Evolutionary conservation across 1,284 basidiomycete genomes (phyloP).

Genomic region (Thelephora terrestris): DNA sequence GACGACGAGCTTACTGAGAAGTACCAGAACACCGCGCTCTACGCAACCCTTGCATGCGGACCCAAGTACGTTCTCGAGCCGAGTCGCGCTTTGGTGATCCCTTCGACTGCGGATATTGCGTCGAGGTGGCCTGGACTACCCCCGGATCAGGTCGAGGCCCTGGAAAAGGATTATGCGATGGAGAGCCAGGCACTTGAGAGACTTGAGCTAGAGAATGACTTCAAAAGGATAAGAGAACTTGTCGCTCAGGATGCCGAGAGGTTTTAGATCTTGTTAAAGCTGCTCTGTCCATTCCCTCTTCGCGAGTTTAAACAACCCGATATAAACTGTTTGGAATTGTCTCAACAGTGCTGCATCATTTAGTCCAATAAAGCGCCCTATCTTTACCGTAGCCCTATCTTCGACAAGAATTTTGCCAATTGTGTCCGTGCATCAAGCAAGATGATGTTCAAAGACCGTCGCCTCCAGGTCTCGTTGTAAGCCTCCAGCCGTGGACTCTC

Average conservation of each 20-base stretch:
- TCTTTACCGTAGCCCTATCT: slow-evolving; percentile 6
- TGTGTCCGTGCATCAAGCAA: slow-evolving; percentile 40
- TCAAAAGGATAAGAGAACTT: slow-evolving; percentile 49
- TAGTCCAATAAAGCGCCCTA: not conserved
- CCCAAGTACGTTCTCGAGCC: slow-evolving; percentile 41
- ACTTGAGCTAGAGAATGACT: slow-evolving; percentile 48
- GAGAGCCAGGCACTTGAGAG: slow-evolving; percentile 48
- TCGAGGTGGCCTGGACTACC: slow-evolving; percentile 64
- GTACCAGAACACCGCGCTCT: slow-evolving; percentile 62
- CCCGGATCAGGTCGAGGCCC: slow-evolving; percentile 45
- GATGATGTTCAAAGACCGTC: slow-evolving; percentile 45
- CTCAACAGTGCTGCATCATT: not conserved
- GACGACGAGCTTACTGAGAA: slow-evolving; percentile 62
- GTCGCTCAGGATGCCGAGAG: slow-evolving; percentile 30
- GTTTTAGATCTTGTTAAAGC: not conserved
- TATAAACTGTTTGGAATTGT: not conserved
- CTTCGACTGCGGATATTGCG: slow-evolving; percentile 44
- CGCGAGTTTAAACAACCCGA: slow-evolving; percentile 8
- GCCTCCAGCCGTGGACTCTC: slow-evolving; percentile 44
- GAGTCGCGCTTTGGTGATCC: slow-evolving; percentile 41
- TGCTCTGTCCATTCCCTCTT: slow-evolving; percentile 5
- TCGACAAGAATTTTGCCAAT: slow-evolving; percentile 29
- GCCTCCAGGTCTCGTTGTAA: slow-evolving; percentile 57
- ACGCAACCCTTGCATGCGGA: slow-evolving; percentile 46
- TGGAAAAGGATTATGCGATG: slow-evolving; percentile 45